Percentiles rank a stretch among this genome's conserved stretches.
Evolutionary conservation across 2,329 filamentous ascomycete genomes (phyloP).

Genomic region (Neospermospora avenae): DNA sequence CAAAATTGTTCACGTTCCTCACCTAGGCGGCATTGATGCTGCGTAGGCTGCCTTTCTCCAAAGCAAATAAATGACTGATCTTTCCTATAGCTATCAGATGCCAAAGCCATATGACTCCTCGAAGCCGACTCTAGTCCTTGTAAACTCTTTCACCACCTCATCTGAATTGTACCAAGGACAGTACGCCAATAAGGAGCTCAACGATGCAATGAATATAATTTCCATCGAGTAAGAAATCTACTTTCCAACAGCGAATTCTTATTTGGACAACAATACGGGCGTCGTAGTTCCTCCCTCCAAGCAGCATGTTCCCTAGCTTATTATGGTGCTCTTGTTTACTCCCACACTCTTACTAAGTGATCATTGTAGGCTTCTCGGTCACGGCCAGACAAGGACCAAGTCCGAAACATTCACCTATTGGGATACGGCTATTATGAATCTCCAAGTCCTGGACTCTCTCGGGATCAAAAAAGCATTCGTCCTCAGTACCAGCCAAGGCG

Average conservation of each 20-base stretch:
- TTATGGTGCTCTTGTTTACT: too few species aligned
- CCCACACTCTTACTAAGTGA: too few species aligned
- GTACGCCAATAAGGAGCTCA: not conserved
- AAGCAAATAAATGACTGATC: too few species aligned
- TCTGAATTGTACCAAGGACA: constrained; percentile 4
- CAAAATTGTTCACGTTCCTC: constrained; percentile 44
- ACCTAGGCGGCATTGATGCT: constrained; percentile 46
- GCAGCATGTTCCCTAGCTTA: too few species aligned
- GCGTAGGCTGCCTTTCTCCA: constrained; percentile 17
- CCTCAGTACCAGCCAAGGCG: constrained; percentile 45
- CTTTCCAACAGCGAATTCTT: too few species aligned
- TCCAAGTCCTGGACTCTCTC: constrained; percentile 53
- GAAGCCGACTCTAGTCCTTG: constrained; percentile 51
- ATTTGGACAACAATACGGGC: too few species aligned
- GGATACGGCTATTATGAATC: constrained; percentile 51
- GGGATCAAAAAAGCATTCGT: constrained; percentile 47
- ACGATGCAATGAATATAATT: constrained; percentile 42
- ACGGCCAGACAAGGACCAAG: constrained; percentile 42
- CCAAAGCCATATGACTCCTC: constrained; percentile 26
- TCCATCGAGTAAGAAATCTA: constrained; percentile 42
- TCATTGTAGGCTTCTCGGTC: constrained; percentile 40
- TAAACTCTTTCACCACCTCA: constrained; percentile 52
- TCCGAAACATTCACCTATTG: constrained; percentile 52
- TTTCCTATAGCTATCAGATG: constrained; percentile 35
- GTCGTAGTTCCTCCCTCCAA: too few species aligned